Base-by-base conservation (phyloP, 2,329 filamentous ascomycete species). In the Rosellinia necatrix region DNA sequence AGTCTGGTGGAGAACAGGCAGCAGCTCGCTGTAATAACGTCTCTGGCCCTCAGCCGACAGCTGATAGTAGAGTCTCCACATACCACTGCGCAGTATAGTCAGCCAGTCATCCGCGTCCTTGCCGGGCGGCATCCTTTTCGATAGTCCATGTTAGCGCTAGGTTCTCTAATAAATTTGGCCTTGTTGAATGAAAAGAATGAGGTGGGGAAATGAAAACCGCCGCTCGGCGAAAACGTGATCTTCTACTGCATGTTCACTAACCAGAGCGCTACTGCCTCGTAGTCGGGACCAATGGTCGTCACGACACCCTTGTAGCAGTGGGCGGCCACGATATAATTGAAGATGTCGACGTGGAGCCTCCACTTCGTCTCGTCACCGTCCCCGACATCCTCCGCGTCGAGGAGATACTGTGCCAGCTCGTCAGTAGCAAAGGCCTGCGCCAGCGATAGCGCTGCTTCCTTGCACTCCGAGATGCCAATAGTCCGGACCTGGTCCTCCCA, bases 231-330 rank as follows among this genome's bases (percentile, higher is more conserved):
- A 6, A 12, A 32, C 24, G 22, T 24, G 6, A 10, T 9, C 3
- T 4, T 42, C 10, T 27, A 7, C 9, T 21, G 34, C 30, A 25
- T 22, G 13, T 49, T 17, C 44, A 78, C 84, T 70, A 78, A 91
- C 90, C 90, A 94, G 49, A 94, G 78, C 54, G 89, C 89, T 51
- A 94, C 86, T 61, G 85, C 87, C 63, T 91, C 90, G 68, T 89
- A 91, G 68, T 92, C 84, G 5, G 85, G 82, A 15, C 90, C 91
- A 59, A 90, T 85, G 52, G 87, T 85, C 41, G 89, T 87, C 51
- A 90, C 90, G 56, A 91, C 73, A 53, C 90, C 91, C 64, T 86
- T 86, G 67, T 89, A 81, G 72, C 85, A 86, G 71, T 92, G 89
- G 58, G 89, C 86, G 55, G 90, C 89, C 46, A 87, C 86, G 64